A percentile compares a stretch with the other conserved stretches of the same genome.
phyloP scores from a whole-genome alignment of 345 rosid genomes.

The Mangifera indica region DNA sequence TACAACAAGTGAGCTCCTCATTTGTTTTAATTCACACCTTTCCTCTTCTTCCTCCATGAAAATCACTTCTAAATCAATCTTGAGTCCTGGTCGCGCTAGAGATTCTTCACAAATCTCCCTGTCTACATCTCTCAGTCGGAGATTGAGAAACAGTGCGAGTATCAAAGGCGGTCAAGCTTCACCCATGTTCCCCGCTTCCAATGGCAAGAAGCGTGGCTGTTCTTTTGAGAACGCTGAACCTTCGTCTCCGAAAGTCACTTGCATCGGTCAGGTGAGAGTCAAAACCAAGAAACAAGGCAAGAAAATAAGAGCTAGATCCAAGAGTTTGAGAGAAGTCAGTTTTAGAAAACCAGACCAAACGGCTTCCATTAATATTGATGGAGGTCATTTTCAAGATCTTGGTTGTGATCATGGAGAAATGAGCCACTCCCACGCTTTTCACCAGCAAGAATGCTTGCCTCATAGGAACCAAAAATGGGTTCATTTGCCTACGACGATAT shows the following conservation, averaged over 20 bases:
- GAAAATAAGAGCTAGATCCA: conserved; percentile 67
- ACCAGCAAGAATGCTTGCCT: conserved; percentile 39
- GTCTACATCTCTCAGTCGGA: conserved; percentile 73
- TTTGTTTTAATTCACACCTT: conserved; percentile 81
- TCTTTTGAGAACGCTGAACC: conserved; percentile 81
- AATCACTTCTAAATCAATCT: conserved; percentile 73
- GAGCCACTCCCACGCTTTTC: conserved; percentile 7
- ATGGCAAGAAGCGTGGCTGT: conserved; percentile 59
- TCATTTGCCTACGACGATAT: conserved; percentile 74
- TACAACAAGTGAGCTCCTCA: conserved; percentile 59
- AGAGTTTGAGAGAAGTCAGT: conserved; percentile 57
- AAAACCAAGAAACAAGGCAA: conserved; percentile 91
- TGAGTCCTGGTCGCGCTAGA: conserved; percentile 63
- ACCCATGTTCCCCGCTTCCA: conserved; percentile 71
- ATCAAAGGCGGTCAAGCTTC: conserved; percentile 75
- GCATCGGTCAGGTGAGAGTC: conserved; percentile 93
- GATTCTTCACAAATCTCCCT: conserved; percentile 75
- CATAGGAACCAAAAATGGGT: conserved; percentile 77
- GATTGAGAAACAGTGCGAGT: conserved; percentile 70
- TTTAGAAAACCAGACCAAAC: conserved; percentile 53
- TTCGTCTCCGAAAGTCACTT: conserved; percentile 91
- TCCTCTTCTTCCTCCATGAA: conserved; percentile 93
- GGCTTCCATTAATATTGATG: conserved; percentile 8
- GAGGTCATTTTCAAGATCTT: conserved; percentile 15
- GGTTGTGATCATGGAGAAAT: conserved; percentile 5